Evolutionary conservation across 2,329 filamentous ascomycete species (phyloP), one percentile per base, ranked within the genome.

Genomic region (Ophiostoma australiae): DNA sequence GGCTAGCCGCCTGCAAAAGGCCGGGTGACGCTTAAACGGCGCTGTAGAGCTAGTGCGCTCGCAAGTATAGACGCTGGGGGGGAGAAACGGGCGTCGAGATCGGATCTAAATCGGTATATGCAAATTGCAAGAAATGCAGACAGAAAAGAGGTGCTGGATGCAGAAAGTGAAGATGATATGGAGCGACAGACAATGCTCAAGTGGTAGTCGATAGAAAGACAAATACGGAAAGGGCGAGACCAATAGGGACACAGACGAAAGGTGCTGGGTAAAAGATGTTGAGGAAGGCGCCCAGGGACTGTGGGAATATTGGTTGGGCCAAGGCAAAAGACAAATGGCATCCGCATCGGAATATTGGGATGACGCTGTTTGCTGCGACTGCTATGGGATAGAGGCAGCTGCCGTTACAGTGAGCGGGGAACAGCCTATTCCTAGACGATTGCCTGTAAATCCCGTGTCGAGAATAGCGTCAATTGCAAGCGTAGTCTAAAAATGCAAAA

Each of bases 271-370:
- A 67, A 44, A 41, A 17, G 66, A 41, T 67, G 66, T 67, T 67
- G 66, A 67, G 65, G 65, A 67, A 67, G 66, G 37, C 35, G 37
- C 66, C 15, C 66, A 44, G 37, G 13, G n/a, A 67, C 48, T 15
- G 39, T 67, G 66, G 33, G 66, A 67, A 31, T 67, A 67, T 67
- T 48, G 66, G 66, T 67, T 67, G 66, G 23, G 66, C 35, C 66
- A 67, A 66, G 52, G 52, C 52, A 58, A 33, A 58, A 63, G 63
- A 31, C 61, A 33, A 35, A 31, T 13, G 63, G 58, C 58, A 63
- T 63, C 15, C 13, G 65, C 37, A 67, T 48, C 37, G 66, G 66
- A 67, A 41, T 33, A 31, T 39, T 27, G 66, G 66, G 37, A 67
- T 67, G 23, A 48, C 37, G 65, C 63, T 66, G 63, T 66, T 52